Evolutionary conservation across 257 asterid species (phyloP).

Genomic region (Nemophila menziesii): DNA sequence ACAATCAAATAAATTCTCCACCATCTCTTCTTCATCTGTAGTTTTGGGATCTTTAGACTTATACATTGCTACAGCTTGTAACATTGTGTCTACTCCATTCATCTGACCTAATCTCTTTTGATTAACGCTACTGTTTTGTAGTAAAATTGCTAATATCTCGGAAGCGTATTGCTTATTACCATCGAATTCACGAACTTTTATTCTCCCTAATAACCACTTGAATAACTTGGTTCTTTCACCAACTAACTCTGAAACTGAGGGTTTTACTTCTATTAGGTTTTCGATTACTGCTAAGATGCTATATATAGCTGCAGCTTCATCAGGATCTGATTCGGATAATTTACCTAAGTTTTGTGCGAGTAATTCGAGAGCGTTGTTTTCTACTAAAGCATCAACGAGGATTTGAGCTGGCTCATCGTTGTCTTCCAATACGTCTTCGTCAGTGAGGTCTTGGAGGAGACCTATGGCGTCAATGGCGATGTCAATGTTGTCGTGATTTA

Average conservation of each 20-base stretch:
- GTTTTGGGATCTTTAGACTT: conserved; percentile 90
- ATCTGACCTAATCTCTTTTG: conserved; percentile 90
- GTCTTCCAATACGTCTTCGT: conserved; percentile 87
- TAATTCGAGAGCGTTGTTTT: conserved; percentile 75
- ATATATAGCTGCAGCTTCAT: conserved; percentile 75
- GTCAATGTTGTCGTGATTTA: conserved; percentile 77
- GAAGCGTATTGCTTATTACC: conserved; percentile 95
- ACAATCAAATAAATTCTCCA: conserved; percentile 84
- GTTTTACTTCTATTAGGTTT: conserved; percentile 82
- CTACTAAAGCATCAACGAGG: conserved; percentile 74
- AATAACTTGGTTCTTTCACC: conserved; percentile 89
- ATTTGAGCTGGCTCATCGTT: conserved; percentile 66
- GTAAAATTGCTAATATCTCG: conserved; percentile 77
- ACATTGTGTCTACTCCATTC: conserved; percentile 88
- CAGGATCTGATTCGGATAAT: conserved; percentile 70
- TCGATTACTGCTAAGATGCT: conserved; percentile 63
- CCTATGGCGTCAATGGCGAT: conserved; percentile 71
- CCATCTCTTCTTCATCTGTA: conserved; percentile 95
- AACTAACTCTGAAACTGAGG: conserved; percentile 66
- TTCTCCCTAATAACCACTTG: conserved; percentile 89
- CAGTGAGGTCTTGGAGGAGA: conserved; percentile 84
- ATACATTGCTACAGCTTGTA: conserved; percentile 95
- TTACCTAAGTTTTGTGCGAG: conserved; percentile 64
- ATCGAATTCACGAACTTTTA: conserved; percentile 72
- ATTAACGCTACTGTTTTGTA: conserved; percentile 67